Base-by-base conservation (phyloP, 108 stramenopile species). In the Aurantiochytrium sp. region DNA sequence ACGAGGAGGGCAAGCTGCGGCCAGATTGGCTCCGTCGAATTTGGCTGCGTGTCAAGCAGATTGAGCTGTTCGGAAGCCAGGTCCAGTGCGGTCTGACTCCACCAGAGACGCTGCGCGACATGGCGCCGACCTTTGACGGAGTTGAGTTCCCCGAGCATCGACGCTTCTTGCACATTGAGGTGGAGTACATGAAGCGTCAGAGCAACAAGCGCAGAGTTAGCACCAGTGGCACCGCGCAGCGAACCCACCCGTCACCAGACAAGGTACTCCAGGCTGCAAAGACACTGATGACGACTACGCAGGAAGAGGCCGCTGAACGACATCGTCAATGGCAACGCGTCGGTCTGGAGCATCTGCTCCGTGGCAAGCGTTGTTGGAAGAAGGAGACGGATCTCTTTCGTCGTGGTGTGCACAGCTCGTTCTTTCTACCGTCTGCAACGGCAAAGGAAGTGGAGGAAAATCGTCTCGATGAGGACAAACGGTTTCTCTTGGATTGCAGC, bases 21-120 rank as follows among this genome's bases (percentile, higher is more conserved):
- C 23, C 45, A 16, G n/a, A 23, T 6, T 83, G 76, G 76, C 23
- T 83, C 19, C 44, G n/a, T 12, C 45, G 23, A 6, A 53, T 83
- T 47, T 83, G 76, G 76, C 6, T 45, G 19, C 51, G 51, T 83
- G 51, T 83, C 10, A 47, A 83, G 51, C 45, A 45, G 2, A 83
- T 83, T 53, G 76, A 83, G 51, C 76, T 83, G 16, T 83, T 83
- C 49, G 76, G 76, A 43, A 83, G 76, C 76, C 76, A 83, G n/a
- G 6, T 12, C 43, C 76, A 83, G 28, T 83, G 76, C 51, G 76
- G 76, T 14, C 23, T 83, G 64, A 69, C 64, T 69, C 64, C 64
- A 3, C 64, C 64, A 10, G 64, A 14, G 25, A 42, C 42, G 64
- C 64, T 69, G 12, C 35, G 10, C 6, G 25, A 14, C 14, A 69